Evolutionary conservation across 768 basidiomycete species (phyloP).

Genomic region (Psilocybe azurescens): DNA sequence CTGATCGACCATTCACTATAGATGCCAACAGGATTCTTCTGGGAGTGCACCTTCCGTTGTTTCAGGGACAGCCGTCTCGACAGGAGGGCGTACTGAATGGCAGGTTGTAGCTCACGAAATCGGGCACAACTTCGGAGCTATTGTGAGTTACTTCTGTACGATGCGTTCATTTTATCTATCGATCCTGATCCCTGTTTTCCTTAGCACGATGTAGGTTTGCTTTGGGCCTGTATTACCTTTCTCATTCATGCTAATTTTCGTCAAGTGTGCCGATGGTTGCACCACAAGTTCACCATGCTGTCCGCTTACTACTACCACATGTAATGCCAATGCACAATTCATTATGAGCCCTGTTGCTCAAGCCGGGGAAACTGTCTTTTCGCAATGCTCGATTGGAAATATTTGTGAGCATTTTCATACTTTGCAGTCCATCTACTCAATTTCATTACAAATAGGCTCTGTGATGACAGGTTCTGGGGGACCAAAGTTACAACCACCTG

Average conservation of each 20-base stretch:
- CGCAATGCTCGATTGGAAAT: conserved; percentile 82
- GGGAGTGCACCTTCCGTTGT: conserved; percentile 56
- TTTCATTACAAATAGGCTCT: conserved; percentile 50
- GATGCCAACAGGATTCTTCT: conserved; percentile 60
- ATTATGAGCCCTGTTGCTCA: conserved; percentile 87
- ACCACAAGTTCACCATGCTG: conserved; percentile 66
- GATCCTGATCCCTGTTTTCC: conserved; percentile 21
- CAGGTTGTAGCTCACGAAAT: conserved; percentile 85
- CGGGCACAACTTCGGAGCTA: conserved; percentile 90
- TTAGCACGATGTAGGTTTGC: conserved; percentile 59
- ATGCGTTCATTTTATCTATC: conserved; percentile 5
- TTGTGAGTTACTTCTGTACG: conserved; percentile 54
- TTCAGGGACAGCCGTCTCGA: conserved; percentile 84
- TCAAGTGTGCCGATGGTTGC: conserved; percentile 71
- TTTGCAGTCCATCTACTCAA: conserved; percentile 1
- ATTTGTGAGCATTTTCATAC: conserved; percentile 59
- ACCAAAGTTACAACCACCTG: conserved; percentile 66
- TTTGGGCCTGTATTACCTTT: conserved; percentile 9
- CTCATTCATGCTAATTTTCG: conserved; percentile 9
- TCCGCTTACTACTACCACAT: conserved; percentile 62
- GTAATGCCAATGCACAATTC: conserved; percentile 69
- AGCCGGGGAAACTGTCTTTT: conserved; percentile 70
- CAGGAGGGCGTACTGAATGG: conserved; percentile 78
- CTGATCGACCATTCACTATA: conserved; percentile 24
- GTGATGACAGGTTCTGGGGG: conserved; percentile 55